Percentiles rank a stretch among this genome's conserved stretches.
Conservation (phyloP, 164 flowering plant species). For the Sedum album region DNA sequence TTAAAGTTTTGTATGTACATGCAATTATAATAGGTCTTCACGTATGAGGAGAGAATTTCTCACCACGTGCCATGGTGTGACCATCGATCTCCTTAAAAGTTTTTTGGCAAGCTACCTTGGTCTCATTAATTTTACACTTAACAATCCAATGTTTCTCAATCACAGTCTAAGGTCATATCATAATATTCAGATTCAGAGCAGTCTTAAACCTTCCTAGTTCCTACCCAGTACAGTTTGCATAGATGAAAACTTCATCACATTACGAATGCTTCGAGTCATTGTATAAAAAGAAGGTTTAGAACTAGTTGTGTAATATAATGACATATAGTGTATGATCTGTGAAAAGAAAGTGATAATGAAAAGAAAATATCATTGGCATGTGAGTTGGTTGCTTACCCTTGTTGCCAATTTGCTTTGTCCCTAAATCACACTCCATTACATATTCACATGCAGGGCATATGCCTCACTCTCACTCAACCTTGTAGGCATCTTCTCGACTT, state of each 20-base stretch:
- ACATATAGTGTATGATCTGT: slow-evolving; percentile 26
- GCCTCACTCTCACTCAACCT: slow-evolving; percentile 10
- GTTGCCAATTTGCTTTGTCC: slow-evolving; percentile 34
- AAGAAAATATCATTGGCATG: slow-evolving; percentile 27
- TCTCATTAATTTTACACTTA: not conserved
- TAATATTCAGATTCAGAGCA: not conserved
- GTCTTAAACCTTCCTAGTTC: not conserved
- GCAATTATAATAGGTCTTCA: slow-evolving; percentile 27
- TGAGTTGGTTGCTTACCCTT: slow-evolving; percentile 30
- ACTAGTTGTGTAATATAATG: slow-evolving; percentile 5
- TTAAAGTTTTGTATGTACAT: slow-evolving; percentile 16
- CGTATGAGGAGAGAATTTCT: slow-evolving; percentile 31
- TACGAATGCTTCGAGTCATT: too few species aligned
- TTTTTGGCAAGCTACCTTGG: slow-evolving; percentile 6
- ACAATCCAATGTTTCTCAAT: slow-evolving; percentile 4
- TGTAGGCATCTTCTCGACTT: not conserved
- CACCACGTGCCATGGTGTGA: slow-evolving; percentile 43
- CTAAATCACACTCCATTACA: slow-evolving; percentile 27
- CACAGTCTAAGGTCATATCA: not conserved
- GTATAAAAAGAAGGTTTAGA: not conserved
- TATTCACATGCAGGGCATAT: slow-evolving; percentile 38
- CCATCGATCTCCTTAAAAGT: not conserved
- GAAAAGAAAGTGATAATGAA: slow-evolving; percentile 14
- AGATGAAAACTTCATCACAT: not conserved
- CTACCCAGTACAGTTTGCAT: not conserved